phyloP scores from a whole-genome alignment of 345 rosid genomes.

The Ceriops zippeliana region DNA sequence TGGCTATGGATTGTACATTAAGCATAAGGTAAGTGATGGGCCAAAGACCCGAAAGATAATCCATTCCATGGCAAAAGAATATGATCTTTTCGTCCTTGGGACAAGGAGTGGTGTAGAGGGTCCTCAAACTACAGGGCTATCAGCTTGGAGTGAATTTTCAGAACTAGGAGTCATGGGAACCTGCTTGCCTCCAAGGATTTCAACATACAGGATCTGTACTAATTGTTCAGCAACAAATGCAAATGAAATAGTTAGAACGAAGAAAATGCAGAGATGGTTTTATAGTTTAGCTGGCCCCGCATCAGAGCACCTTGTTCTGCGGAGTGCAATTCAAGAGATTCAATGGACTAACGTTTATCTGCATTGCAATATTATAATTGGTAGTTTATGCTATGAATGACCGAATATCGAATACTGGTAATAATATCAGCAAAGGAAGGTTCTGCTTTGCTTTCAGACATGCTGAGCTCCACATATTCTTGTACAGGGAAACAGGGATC shows the following conservation, averaged over 20 bases:
- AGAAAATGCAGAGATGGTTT: too few species aligned
- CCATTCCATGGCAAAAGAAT: slow-evolving; percentile 24
- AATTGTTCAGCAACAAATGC: slow-evolving; percentile 45
- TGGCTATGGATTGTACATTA: slow-evolving; percentile 15
- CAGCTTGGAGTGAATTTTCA: slow-evolving; percentile 57
- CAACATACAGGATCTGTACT: slow-evolving; percentile 32
- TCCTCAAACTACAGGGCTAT: slow-evolving; percentile 39
- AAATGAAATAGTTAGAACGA: not conserved
- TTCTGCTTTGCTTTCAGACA: too few species aligned
- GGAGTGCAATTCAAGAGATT: too few species aligned
- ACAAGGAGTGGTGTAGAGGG: slow-evolving; percentile 29
- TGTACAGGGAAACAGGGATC: too few species aligned
- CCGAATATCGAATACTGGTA: too few species aligned
- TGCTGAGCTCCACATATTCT: too few species aligned
- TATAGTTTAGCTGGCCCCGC: not conserved
- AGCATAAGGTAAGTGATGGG: slow-evolving; percentile 39
- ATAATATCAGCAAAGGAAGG: too few species aligned
- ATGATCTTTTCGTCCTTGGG: slow-evolving; percentile 52
- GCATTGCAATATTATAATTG: too few species aligned
- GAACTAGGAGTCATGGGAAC: slow-evolving; percentile 56
- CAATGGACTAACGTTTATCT: too few species aligned
- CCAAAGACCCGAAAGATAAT: slow-evolving; percentile 33
- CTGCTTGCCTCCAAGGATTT: slow-evolving; percentile 53
- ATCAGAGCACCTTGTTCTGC: not conserved
- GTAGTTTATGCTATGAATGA: too few species aligned